These are phyloP conservation scores for Pisolithus sp. DNA, from an alignment of 768 basidiomycete species.

Conservation along the genomic window DNA sequence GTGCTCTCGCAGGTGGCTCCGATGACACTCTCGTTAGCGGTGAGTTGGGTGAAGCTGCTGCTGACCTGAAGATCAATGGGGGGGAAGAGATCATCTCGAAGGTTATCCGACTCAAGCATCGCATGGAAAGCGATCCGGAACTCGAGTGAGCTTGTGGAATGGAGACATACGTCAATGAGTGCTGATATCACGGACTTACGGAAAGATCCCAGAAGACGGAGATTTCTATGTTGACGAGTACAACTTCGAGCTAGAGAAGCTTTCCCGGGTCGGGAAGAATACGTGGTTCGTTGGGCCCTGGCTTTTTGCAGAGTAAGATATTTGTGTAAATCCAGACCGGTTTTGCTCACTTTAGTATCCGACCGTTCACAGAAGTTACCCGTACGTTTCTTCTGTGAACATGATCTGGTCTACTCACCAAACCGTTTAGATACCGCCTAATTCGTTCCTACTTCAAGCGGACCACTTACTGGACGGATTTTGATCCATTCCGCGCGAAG, in stretches of 20 bases:
- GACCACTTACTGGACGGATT: constrained; percentile 63
- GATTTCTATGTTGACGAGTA: constrained; percentile 66
- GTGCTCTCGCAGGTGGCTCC: too few species aligned
- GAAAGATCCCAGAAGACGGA: constrained; percentile 69
- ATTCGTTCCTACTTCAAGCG: constrained; percentile 66
- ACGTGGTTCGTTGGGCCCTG: constrained; percentile 93
- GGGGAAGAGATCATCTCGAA: constrained; percentile 72
- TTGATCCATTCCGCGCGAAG: constrained; percentile 78
- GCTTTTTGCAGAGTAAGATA: constrained; percentile 87
- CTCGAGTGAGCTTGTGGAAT: constrained; percentile 46
- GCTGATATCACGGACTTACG: constrained; percentile 20
- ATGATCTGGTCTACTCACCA: not conserved
- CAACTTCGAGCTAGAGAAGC: constrained; percentile 60
- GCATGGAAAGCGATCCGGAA: constrained; percentile 72
- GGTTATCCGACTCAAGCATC: constrained; percentile 76
- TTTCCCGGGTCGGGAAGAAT: constrained; percentile 41
- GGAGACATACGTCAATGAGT: not conserved
- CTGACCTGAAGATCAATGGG: constrained; percentile 51
- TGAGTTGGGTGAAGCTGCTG: constrained; percentile 7
- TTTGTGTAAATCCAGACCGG: not conserved
- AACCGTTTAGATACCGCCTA: constrained; percentile 63
- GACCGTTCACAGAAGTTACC: constrained; percentile 50
- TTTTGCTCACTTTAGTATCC: not conserved
- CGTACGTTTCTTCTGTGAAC: constrained; percentile 38
- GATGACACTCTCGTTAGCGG: too few species aligned